A percentile compares a stretch with the other conserved stretches of the same genome.
These are phyloP conservation scores for Eragrostis nindensis DNA, from an alignment of 176 grass and related monocot species.

Conservation along the genomic window DNA sequence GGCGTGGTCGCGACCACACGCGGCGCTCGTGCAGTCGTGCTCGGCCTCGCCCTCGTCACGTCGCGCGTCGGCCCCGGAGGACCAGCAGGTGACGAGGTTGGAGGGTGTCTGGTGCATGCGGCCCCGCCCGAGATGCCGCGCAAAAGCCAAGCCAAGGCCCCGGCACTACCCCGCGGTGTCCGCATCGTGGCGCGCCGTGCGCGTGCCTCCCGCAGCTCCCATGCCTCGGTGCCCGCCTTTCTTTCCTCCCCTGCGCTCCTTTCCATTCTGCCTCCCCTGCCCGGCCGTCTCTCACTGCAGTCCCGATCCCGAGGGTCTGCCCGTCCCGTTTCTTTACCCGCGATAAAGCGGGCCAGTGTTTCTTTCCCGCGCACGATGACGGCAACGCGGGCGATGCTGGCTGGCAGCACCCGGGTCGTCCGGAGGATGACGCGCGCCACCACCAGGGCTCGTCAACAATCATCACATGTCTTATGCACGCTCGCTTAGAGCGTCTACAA, in stretches of 20 bases:
- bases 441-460: no score
- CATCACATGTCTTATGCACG: no score
- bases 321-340: background rate
- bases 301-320: no score
- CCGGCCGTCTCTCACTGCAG: slow-evolving; percentile 5
- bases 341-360: background rate
- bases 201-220: background rate
- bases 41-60: background rate
- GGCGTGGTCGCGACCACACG: no score
- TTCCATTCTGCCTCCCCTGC: background rate
- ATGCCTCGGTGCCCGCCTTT: background rate
- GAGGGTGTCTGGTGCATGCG: no score
- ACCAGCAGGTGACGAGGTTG: background rate
- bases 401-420: background rate
- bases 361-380: no score
- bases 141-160: slow-evolving; percentile 7
- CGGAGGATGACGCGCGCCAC: background rate
- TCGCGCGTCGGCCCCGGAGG: background rate
- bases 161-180: background rate
- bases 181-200: background rate
- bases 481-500: no score
- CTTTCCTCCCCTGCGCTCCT: no score
- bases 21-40: no score
- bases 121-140: background rate
- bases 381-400: background rate